Base-by-base conservation (phyloP, 192 early-diverging fungal genomes). In the Hyaloraphidium curvatum region DNA sequence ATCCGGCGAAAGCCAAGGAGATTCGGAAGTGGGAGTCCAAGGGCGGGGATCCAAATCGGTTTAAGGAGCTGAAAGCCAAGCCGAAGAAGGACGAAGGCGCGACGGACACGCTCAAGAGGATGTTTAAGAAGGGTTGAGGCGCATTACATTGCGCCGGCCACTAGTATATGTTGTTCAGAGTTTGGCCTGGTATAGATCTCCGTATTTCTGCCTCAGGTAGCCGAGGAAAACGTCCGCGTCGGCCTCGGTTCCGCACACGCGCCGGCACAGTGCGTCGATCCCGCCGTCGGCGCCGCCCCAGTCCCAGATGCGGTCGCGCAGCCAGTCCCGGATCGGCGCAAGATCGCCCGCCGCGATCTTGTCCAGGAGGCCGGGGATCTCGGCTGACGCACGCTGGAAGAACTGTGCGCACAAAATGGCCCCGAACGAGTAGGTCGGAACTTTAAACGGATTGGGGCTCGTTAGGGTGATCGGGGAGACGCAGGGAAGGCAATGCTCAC, bases 371-470 rank as follows among this genome's bases (percentile, higher is more conserved):
- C 22, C 52, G 52, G 27, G 52, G 27, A 53, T 53, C 27, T 21
- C 43, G 17, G 14, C 23, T 48, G 14, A 7, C 14, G 43, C 43
- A 9, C 25, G 5, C 43, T 48, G 14, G 19, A 22, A 48, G 23
- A 48, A 48, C 43, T 22, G 14, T 4, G 43, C 14, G 1, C 64
- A 50, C 33, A 61, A 59, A 16, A 63, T 60, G 3, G 62, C 58
- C n/a, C 63, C 66, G 23, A 67, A 30, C n/a, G 59, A 66, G 31
- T 67, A 67, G 1, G 66, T 67, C 16, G 66, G 66, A 53, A 67
- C 66, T 21, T 67, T 37, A 11, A 37, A 13, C 11, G 11, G 35
- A 13, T 37, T 37, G 35, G 11, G 17, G 35, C 11, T 17, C 11
- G 11, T 11, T 37, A 37, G 11, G 35, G 11, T 11, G 11, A 13